A percentile compares a stretch with the other conserved stretches of the same genome.
phyloP scores from a whole-genome alignment of 75 land plant species.

The Picea sitchensis region DNA sequence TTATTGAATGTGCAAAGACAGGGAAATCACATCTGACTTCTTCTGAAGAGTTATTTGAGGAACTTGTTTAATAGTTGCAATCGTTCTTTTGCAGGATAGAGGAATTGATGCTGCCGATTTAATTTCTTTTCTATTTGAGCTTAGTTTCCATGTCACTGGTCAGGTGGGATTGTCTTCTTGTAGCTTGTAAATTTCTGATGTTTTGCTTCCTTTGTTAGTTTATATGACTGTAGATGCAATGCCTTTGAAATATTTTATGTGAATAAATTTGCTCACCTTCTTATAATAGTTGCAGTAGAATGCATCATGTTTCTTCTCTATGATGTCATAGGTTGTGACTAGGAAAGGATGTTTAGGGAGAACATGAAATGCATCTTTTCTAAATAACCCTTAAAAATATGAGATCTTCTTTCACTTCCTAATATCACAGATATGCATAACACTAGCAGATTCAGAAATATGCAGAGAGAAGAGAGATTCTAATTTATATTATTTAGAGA shows the following conservation, averaged over 20 bases:
- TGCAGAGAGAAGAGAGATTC: too few species aligned
- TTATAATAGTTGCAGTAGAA: not conserved
- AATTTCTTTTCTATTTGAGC: slow-evolving; percentile 92
- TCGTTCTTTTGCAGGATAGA: slow-evolving; percentile 53
- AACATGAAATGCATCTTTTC: too few species aligned
- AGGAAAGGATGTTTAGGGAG: not conserved
- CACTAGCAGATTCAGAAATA: too few species aligned
- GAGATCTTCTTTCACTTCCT: too few species aligned
- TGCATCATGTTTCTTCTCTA: not conserved
- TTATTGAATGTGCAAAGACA: not conserved
- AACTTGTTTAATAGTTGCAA: not conserved
- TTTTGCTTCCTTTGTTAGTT: not conserved
- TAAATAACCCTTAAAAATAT: too few species aligned
- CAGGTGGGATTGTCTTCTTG: slow-evolving; percentile 44
- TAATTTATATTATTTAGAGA: too few species aligned
- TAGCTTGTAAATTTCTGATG: not conserved
- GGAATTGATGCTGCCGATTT: slow-evolving; percentile 80
- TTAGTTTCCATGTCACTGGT: slow-evolving; percentile 87
- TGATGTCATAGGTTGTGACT: not conserved
- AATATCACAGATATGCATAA: too few species aligned
- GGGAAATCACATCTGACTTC: too few species aligned
- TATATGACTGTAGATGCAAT: slow-evolving; percentile 3
- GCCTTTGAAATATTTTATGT: not conserved
- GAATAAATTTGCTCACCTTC: not conserved
- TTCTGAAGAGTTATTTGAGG: not conserved